These are phyloP conservation scores for Colletotrichum liriopes DNA, from an alignment of 2,329 filamentous ascomycete genomes.

Conservation along the genomic window DNA sequence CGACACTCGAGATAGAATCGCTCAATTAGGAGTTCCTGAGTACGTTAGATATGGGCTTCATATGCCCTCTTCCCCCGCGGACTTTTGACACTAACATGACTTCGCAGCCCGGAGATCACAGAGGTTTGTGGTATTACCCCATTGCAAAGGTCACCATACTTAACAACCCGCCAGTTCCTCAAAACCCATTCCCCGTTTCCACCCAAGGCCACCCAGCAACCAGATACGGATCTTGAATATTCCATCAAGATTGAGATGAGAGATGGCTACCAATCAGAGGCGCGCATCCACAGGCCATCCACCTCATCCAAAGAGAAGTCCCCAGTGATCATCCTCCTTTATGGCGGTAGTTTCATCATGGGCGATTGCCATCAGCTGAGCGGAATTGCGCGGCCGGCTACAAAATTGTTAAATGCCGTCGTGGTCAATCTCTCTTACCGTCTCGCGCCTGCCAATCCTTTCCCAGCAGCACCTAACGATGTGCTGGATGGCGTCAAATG, in stretches of 20 bases:
- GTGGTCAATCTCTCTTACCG: constrained; percentile 62
- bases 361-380: constrained; percentile 7
- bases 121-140: no score
- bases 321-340: constrained; percentile 35
- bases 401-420: neutral
- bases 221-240: constrained; percentile 6
- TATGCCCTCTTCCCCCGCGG: no score
- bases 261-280: constrained; percentile 16
- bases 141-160: no score
- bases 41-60: no score
- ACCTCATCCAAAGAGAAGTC: neutral
- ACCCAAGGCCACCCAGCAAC: no score
- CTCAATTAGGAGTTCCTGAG: no score
- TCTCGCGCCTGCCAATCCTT: constrained; percentile 62
- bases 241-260: constrained; percentile 19
- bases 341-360: constrained; percentile 33
- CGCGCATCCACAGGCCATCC: constrained; percentile 19
- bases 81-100: no score
- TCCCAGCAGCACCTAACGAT: constrained; percentile 60
- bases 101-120: no score
- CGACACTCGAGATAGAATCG: no score
- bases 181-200: no score
- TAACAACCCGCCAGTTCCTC: no score
- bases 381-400: neutral
- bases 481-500: constrained; percentile 53